Conservation (phyloP, 805 yeast species). For the Cyberlindnera mrakii region DNA sequence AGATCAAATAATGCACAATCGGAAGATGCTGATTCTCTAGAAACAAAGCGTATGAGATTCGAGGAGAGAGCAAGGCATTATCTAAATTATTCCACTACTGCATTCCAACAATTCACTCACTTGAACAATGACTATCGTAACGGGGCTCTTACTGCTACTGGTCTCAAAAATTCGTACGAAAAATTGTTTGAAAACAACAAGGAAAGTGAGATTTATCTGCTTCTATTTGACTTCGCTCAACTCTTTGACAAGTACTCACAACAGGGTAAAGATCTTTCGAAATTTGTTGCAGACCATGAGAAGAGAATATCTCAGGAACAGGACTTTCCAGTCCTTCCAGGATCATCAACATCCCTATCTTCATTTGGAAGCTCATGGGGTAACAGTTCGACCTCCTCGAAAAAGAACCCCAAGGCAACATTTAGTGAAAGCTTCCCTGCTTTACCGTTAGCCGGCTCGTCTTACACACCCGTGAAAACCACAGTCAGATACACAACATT, state of each 20-base stretch:
- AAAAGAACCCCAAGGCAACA: conserved; percentile 2
- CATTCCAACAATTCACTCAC: conserved; percentile 42
- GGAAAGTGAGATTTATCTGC: conserved; percentile 46
- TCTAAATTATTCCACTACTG: conserved; percentile 44
- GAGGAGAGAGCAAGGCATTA: conserved; percentile 86
- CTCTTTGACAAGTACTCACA: conserved; percentile 42
- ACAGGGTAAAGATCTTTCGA: conserved; percentile 34
- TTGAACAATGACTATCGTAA: conserved; percentile 43
- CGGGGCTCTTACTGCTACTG: conserved; percentile 40
- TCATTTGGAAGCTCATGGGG: conserved; percentile 18
- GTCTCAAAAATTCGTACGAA: conserved; percentile 41
- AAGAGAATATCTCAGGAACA: conserved; percentile 25
- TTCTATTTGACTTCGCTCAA: conserved; percentile 58
- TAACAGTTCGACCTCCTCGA: conserved; percentile 6
- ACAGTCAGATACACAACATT: conserved; percentile 18
- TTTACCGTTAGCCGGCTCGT: conserved; percentile 13
- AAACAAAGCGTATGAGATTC: conserved; percentile 51
- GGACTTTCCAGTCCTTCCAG: conserved; percentile 45
- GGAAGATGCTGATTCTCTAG: conserved; percentile 28
- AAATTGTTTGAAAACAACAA: conserved; percentile 36
- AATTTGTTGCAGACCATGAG: conserved; percentile 23
- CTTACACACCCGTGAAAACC: conserved; percentile 16
- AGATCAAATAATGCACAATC: neutral
- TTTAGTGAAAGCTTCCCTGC: conserved; percentile 27
- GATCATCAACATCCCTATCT: conserved; percentile 15